phyloP scores from a whole-genome alignment of 148 eudicot genomes.

The Camellia japonica region DNA sequence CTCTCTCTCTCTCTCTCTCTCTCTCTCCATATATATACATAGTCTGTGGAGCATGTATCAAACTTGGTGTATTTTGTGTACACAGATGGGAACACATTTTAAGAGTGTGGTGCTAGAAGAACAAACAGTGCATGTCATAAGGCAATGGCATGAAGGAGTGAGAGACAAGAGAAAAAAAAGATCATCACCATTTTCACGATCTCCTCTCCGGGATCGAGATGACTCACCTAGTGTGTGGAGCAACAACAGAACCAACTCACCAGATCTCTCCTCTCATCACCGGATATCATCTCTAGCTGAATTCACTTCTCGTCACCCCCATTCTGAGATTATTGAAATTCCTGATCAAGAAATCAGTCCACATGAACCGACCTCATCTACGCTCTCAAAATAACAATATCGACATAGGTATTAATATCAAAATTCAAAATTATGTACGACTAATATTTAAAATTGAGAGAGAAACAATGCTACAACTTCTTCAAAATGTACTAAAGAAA shows the following conservation, averaged over 20 bases:
- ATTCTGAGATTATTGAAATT: neutral
- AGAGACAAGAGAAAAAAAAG: conserved; percentile 27
- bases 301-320: neutral
- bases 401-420: no score
- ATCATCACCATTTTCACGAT: neutral
- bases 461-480: no score
- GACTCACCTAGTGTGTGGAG: neutral
- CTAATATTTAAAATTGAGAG: no score
- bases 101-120: conserved; percentile 35
- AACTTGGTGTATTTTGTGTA: neutral
- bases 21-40: neutral
- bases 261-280: conserved; percentile 3
- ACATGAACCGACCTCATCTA: no score
- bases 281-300: neutral
- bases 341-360: neutral
- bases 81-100: conserved; percentile 39
- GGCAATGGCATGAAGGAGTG: conserved; percentile 36
- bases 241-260: neutral
- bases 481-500: no score
- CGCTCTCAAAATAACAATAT: neutral
- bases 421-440: no score
- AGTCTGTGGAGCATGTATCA: neutral
- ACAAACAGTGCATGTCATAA: conserved; percentile 32
- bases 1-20: neutral
- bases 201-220: neutral